Evolutionary conservation across 2,329 filamentous ascomycete genomes (phyloP).

Genomic region (Penicillium glabrum): DNA sequence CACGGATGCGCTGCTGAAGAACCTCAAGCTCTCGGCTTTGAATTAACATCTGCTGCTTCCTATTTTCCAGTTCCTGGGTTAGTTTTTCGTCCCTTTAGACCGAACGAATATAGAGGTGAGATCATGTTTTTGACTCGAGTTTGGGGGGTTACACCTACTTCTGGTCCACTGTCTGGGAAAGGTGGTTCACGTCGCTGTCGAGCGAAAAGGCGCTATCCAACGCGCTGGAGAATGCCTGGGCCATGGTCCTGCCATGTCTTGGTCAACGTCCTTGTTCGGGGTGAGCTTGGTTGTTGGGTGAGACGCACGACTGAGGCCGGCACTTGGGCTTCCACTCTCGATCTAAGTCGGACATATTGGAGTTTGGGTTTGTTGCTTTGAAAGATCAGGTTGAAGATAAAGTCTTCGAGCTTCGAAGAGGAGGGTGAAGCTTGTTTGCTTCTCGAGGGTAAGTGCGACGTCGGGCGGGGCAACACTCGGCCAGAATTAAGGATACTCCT

Average conservation of each 20-base stretch:
- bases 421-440: not conserved
- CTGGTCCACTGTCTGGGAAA: constrained; percentile 73
- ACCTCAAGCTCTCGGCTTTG: constrained; percentile 79
- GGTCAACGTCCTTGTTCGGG: constrained; percentile 21
- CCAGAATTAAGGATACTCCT: constrained; percentile 11
- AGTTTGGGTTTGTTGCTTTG: not conserved
- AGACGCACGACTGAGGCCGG: constrained; percentile 79
- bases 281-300: not conserved
- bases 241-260: constrained; percentile 67
- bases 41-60: constrained; percentile 74
- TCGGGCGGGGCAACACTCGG: constrained; percentile 9
- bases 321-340: constrained; percentile 77
- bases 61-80: constrained; percentile 36
- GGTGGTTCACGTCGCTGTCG: constrained; percentile 71
- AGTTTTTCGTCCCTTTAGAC: not conserved
- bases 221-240: constrained; percentile 80
- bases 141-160: constrained; percentile 60
- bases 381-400: not conserved
- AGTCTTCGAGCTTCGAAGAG: not conserved
- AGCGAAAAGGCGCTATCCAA: constrained; percentile 88
- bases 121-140: not conserved
- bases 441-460: constrained; percentile 8
- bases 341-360: constrained; percentile 61
- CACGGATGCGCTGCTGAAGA: constrained; percentile 78
- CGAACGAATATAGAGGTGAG: not conserved